Conservation (phyloP, 441 rosid species). For the Erodium trifolium region DNA sequence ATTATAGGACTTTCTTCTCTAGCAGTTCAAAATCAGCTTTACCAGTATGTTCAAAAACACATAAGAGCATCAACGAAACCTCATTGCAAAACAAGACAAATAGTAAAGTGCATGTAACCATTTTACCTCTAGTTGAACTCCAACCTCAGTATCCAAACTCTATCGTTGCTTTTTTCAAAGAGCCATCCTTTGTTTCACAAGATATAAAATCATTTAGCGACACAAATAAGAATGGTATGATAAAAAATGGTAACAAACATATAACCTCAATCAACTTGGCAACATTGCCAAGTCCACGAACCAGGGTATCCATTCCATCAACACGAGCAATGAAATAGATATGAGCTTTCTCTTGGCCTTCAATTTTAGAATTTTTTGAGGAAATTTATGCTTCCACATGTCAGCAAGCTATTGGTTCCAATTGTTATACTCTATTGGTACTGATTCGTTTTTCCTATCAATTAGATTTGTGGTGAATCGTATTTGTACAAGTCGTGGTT, state of each 20-base stretch:
- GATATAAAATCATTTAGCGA: conserved; percentile 6
- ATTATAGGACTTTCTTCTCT: conserved; percentile 74
- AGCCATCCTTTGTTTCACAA: conserved; percentile 54
- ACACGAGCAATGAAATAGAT: conserved; percentile 87
- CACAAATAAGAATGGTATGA: too few species aligned
- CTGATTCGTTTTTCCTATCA: too few species aligned
- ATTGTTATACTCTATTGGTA: too few species aligned
- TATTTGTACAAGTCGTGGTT: too few species aligned
- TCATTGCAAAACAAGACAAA: neutral
- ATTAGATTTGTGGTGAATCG: too few species aligned
- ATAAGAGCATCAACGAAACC: conserved; percentile 9
- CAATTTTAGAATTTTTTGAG: too few species aligned
- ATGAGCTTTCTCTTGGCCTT: conserved; percentile 96
- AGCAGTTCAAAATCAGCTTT: conserved; percentile 75
- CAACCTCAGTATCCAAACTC: conserved; percentile 72
- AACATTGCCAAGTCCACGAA: conserved; percentile 84
- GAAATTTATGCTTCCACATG: too few species aligned
- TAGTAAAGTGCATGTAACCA: neutral
- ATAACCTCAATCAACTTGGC: conserved; percentile 72
- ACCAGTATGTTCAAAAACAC: conserved; percentile 45
- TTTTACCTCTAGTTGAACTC: conserved; percentile 58
- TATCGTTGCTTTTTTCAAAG: conserved; percentile 51
- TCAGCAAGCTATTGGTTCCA: too few species aligned
- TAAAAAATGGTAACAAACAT: too few species aligned
- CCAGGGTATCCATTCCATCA: conserved; percentile 88